Percentiles rank a stretch among this genome's conserved stretches.
Conservation (phyloP, 2,329 filamentous ascomycete genomes). For the Cordyceps farinosa region DNA sequence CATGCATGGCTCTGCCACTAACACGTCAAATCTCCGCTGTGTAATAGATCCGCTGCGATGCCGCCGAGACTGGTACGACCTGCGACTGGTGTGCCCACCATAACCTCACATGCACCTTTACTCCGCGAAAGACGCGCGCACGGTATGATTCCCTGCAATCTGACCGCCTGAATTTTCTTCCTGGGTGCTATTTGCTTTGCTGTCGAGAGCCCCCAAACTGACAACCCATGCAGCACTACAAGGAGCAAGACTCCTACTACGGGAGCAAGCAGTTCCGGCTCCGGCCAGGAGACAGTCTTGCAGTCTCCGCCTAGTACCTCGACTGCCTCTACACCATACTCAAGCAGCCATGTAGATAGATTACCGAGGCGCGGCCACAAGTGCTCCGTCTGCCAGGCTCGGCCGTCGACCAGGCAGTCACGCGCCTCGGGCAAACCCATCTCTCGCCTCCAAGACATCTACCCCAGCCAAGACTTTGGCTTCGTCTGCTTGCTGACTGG, state of each 20-base stretch:
- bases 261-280: background rate
- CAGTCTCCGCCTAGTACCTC: background rate
- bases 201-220: background rate
- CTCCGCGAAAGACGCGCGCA: conserved; percentile 19
- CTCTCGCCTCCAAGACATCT: conserved; percentile 35
- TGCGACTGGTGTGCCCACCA: conserved; percentile 52
- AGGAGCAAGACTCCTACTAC: background rate
- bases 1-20: conserved; percentile 8
- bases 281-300: background rate
- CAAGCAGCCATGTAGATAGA: background rate
- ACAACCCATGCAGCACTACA: background rate
- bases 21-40: conserved; percentile 16
- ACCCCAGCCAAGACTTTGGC: conserved; percentile 45
- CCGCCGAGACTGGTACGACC: conserved; percentile 30
- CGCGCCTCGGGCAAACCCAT: conserved; percentile 25
- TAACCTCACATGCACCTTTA: conserved; percentile 44
- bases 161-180: too few relatives aligned
- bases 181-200: background rate
- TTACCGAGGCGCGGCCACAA: background rate
- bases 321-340: background rate
- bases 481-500: conserved; percentile 45
- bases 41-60: conserved; percentile 48
- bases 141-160: background rate
- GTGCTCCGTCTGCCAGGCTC: conserved; percentile 14
- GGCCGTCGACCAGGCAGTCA: conserved; percentile 11